Conservation (phyloP, 2,329 filamentous ascomycete genomes). For the Canariomyces notabilis region DNA sequence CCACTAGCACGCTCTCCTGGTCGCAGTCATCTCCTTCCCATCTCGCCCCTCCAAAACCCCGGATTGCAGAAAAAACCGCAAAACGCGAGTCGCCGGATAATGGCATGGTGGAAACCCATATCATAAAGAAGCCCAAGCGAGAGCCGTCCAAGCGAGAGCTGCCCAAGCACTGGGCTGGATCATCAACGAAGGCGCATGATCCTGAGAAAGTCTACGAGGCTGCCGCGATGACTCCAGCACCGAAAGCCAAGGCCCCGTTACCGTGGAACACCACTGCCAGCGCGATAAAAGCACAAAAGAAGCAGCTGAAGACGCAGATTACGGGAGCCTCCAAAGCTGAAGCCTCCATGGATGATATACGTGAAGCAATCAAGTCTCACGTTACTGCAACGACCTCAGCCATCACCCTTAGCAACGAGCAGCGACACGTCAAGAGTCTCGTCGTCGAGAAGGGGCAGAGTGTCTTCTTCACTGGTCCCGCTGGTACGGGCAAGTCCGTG, state of each 20-base stretch:
- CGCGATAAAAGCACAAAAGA: conserved; percentile 72
- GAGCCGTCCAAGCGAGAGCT: conserved; percentile 55
- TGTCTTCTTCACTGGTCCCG: conserved; percentile 96
- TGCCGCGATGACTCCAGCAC: conserved; percentile 28
- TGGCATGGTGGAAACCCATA: conserved; percentile 31
- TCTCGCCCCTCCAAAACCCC: conserved; percentile 33
- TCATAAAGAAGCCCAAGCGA: conserved; percentile 48
- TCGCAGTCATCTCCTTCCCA: conserved; percentile 60
- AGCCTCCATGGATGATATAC: conserved; percentile 41
- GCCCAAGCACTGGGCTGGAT: conserved; percentile 44
- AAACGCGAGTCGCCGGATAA: conserved; percentile 42
- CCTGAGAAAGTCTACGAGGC: conserved; percentile 28
- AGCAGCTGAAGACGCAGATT: conserved; percentile 61
- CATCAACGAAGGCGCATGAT: conserved; percentile 34
- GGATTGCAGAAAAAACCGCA: conserved; percentile 24
- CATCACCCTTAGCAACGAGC: conserved; percentile 78
- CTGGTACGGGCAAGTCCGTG: conserved; percentile 95
- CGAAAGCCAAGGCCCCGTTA: conserved; percentile 33
- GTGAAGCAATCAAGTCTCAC: conserved; percentile 37
- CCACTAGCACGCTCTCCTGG: conserved; percentile 55
- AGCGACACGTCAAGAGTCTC: conserved; percentile 74
- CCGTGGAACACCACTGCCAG: conserved; percentile 72
- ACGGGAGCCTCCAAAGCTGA: conserved; percentile 43
- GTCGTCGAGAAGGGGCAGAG: conserved; percentile 78
- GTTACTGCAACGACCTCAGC: conserved; percentile 36